Percentiles rank a stretch among this genome's conserved stretches.
Conservation (phyloP, 2,329 filamentous ascomycete species). For the Alternaria sp. region DNA sequence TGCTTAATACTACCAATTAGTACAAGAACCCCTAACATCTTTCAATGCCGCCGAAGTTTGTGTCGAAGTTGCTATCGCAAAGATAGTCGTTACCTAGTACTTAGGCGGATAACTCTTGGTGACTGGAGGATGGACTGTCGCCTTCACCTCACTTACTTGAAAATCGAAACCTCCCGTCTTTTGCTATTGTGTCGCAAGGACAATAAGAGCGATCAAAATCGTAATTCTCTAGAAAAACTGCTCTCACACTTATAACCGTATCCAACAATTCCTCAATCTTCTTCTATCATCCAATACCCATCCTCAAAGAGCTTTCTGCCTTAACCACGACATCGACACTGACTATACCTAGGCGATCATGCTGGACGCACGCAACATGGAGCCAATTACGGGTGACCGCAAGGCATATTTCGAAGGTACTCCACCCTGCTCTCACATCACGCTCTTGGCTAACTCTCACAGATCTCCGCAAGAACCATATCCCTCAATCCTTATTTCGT, state of each 20-base stretch:
- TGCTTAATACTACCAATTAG: background rate
- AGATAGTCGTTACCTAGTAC: background rate
- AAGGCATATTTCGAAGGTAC: background rate
- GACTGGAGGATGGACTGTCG: background rate
- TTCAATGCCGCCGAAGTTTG: background rate
- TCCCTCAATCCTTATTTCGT: background rate
- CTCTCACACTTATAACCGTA: background rate
- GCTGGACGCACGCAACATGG: background rate
- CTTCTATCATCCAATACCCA: background rate
- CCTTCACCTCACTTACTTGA: background rate
- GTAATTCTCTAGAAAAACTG: background rate
- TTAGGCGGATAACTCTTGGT: background rate
- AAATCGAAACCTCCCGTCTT: background rate
- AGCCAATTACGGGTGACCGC: background rate
- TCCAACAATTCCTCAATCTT: background rate
- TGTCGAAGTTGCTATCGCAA: background rate
- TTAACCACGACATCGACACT: background rate
- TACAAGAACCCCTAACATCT: background rate
- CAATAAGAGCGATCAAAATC: background rate
- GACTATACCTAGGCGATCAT: background rate
- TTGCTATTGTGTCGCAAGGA: background rate
- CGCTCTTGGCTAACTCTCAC: background rate
- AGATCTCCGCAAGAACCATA: background rate
- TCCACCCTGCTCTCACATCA: background rate
- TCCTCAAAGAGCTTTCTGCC: background rate